Percentiles rank a stretch among this genome's conserved stretches.
Conservation (phyloP, 352 stramenopile genomes). For the Aphanomyces invadans region DNA sequence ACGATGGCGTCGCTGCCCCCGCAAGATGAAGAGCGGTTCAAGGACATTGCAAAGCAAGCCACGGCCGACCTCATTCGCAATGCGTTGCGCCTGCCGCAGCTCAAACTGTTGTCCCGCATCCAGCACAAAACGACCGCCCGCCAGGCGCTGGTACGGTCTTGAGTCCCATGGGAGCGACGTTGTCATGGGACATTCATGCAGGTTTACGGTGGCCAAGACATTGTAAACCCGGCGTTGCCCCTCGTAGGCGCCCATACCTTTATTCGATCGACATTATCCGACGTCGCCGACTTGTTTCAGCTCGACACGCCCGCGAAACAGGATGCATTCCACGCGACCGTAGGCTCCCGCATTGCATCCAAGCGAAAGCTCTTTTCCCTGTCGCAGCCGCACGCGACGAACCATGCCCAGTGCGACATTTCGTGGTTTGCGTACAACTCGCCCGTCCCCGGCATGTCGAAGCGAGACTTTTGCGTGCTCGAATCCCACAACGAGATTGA, state of each 20-base stretch:
- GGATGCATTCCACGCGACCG: background rate
- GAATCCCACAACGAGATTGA: too few relatives aligned
- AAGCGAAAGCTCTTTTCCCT: background rate
- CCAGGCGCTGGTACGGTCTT: background rate
- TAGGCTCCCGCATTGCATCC: background rate
- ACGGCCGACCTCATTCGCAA: background rate
- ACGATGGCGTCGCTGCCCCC: too few relatives aligned
- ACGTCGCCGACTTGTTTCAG: background rate
- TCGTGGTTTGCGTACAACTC: background rate
- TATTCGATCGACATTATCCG: background rate
- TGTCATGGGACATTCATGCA: background rate
- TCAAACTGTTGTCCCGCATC: background rate
- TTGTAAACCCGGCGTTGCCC: background rate
- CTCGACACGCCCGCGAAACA: background rate
- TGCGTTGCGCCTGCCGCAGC: background rate
- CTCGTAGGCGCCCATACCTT: background rate
- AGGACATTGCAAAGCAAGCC: background rate
- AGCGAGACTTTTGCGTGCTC: background rate
- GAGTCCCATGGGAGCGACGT: background rate
- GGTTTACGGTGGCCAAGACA: background rate
- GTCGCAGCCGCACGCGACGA: background rate
- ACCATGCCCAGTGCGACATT: background rate
- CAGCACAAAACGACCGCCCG: background rate
- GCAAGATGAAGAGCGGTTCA: too few relatives aligned
- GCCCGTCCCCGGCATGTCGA: background rate